Conservation (phyloP, 352 stramenopile genomes). For the Globisporangium orthogonon region DNA sequence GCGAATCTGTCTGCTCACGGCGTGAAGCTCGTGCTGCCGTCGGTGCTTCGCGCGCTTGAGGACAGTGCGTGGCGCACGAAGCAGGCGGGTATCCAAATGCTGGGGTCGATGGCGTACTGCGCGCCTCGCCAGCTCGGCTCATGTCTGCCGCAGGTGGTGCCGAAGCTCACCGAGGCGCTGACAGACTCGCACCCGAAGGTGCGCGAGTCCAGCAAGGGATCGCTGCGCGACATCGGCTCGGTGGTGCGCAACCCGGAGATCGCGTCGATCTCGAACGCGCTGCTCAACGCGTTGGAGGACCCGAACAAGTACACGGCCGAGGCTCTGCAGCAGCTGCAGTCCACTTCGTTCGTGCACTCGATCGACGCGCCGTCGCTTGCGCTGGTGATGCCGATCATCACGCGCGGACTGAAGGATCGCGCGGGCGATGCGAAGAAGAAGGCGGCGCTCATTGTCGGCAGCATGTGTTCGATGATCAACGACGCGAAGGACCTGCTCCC, state of each 20-base stretch:
- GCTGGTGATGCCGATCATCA: slow-evolving; percentile 99
- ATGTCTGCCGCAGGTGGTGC: slow-evolving; percentile 98
- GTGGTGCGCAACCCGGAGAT: slow-evolving; percentile 99
- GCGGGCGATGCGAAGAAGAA: slow-evolving; percentile 97
- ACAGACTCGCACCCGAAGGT: slow-evolving; percentile 99
- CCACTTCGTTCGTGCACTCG: slow-evolving; percentile 98
- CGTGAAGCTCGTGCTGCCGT: slow-evolving; percentile 98
- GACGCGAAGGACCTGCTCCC: slow-evolving; percentile 96
- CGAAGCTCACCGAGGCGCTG: slow-evolving; percentile 95
- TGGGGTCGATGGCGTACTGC: slow-evolving; percentile 96
- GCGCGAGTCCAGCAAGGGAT: slow-evolving; percentile 92
- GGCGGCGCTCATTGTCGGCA: slow-evolving; percentile 97
- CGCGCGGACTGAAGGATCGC: slow-evolving; percentile 96
- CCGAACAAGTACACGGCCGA: slow-evolving; percentile 88
- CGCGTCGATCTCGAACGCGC: slow-evolving; percentile 87
- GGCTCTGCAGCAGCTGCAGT: slow-evolving; percentile 96
- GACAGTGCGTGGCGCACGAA: slow-evolving; percentile 97
- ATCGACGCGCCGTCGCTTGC: slow-evolving; percentile 99
- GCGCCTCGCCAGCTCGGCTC: slow-evolving; percentile 97
- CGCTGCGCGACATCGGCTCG: slow-evolving; percentile 95
- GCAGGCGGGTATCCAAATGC: slow-evolving; percentile 96
- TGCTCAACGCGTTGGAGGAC: slow-evolving; percentile 96
- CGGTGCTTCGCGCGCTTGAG: slow-evolving; percentile 93
- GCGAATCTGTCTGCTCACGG: slow-evolving; percentile 97
- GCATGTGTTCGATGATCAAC: slow-evolving; percentile 99